Percentiles rank a stretch among this genome's conserved stretches.
These are phyloP conservation scores for Botrytis galanthina DNA, from an alignment of 2,329 filamentous ascomycete species.

Conservation along the genomic window DNA sequence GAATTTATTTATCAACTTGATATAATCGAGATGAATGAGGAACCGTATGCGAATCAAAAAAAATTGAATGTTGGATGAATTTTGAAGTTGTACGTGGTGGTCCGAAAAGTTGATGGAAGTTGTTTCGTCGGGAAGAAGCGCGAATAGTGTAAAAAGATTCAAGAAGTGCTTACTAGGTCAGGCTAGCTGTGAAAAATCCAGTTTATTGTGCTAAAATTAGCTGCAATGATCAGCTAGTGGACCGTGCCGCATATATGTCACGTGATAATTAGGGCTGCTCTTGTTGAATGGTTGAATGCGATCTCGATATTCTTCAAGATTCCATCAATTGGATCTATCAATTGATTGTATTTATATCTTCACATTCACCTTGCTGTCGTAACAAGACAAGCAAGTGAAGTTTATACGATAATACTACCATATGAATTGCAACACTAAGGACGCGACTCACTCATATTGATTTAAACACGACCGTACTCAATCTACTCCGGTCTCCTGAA, in stretches of 20 bases:
- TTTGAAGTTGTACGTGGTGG: background rate
- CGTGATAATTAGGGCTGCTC: background rate
- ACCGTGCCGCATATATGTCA: fast-evolving
- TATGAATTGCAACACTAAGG: background rate
- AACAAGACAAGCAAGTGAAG: background rate
- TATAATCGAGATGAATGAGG: background rate
- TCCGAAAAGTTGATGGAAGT: slow-evolving; percentile 10
- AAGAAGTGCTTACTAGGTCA: background rate
- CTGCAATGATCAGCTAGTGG: background rate
- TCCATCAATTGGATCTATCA: background rate
- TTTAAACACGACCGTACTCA: background rate
- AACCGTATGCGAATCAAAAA: background rate
- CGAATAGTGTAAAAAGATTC: background rate
- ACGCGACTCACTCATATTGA: background rate
- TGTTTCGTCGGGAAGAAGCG: slow-evolving; percentile 12
- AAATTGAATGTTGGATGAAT: background rate
- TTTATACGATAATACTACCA: background rate
- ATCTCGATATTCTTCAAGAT: background rate
- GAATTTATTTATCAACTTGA: background rate
- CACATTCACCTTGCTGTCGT: background rate
- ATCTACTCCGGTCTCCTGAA: background rate
- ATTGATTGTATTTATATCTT: background rate
- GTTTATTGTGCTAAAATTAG: background rate
- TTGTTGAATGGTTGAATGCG: background rate
- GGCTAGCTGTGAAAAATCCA: background rate